phyloP scores from a whole-genome alignment of 306 rosid genomes.

The Corylus heterophylla region DNA sequence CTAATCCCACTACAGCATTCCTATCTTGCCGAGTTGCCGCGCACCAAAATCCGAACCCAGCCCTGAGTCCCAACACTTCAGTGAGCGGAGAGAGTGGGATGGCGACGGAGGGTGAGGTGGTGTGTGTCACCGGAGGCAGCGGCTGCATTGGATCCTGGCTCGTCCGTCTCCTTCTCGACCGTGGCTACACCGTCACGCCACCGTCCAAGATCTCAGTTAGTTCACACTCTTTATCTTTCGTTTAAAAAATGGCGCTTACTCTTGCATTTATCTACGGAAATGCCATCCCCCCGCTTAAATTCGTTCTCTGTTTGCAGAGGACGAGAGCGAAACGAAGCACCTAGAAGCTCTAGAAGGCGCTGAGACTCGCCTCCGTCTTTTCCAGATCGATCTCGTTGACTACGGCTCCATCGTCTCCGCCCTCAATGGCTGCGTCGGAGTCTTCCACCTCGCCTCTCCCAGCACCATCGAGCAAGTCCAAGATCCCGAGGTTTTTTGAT shows the following conservation, averaged over 20 bases:
- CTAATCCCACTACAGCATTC: too few species aligned
- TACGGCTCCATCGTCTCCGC: conserved; percentile 56
- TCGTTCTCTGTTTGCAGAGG: conserved; percentile 38
- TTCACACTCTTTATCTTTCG: background rate
- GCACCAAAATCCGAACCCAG: too few species aligned
- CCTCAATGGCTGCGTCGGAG: conserved; percentile 66
- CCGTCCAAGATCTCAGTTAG: conserved; percentile 71
- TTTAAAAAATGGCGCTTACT: background rate
- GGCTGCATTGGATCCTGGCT: conserved; percentile 90
- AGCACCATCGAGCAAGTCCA: conserved; percentile 60
- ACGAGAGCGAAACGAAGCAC: conserved; percentile 77
- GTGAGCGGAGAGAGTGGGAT: background rate
- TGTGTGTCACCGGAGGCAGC: conserved; percentile 89
- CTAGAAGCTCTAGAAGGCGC: conserved; percentile 66
- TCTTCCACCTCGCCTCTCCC: conserved; percentile 93
- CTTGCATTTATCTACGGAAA: background rate
- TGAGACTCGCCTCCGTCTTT: conserved; percentile 54
- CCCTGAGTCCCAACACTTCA: too few species aligned
- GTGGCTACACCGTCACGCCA: conserved; percentile 87
- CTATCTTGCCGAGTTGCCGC: too few species aligned
- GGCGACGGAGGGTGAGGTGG: conserved; percentile 41
- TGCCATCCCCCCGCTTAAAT: background rate
- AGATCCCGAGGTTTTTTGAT: conserved; percentile 60
- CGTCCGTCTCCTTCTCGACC: conserved; percentile 71
- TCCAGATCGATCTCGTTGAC: conserved; percentile 83